Conservation (phyloP, 2,329 filamentous ascomycete species). For the Penicillium paneum region DNA sequence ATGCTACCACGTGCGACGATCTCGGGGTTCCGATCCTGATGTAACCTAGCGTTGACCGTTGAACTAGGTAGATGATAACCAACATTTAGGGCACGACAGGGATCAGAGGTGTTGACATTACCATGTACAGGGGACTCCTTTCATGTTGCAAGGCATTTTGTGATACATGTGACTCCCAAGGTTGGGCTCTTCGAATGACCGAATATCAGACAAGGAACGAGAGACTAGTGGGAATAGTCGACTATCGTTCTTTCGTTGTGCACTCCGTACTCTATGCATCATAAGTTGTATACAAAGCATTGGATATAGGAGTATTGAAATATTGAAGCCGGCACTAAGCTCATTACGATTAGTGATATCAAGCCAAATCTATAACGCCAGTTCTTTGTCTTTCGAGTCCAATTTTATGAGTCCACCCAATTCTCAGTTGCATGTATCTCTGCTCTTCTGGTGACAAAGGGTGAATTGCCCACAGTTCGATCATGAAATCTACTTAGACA, state of each 20-base stretch:
- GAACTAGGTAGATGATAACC: background rate
- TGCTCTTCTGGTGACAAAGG: background rate
- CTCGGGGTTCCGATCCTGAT: background rate
- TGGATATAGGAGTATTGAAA: background rate
- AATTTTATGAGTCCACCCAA: background rate
- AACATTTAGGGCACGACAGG: background rate
- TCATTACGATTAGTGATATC: background rate
- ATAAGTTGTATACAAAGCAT: background rate
- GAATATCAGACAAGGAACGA: background rate
- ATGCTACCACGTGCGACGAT: slow-evolving; percentile 1
- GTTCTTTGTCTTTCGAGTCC: background rate
- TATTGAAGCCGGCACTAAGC: background rate
- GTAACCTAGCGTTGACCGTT: slow-evolving; percentile 3
- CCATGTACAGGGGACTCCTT: background rate
- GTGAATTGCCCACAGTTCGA: background rate
- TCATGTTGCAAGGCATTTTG: background rate
- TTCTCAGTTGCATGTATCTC: background rate
- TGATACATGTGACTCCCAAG: background rate
- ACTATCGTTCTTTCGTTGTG: background rate
- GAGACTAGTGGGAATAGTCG: background rate
- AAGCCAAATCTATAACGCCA: background rate
- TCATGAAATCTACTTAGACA: background rate
- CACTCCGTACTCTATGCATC: background rate
- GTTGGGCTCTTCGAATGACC: background rate
- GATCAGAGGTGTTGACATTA: background rate